Percentiles rank a stretch among this genome's conserved stretches.
Conservation (phyloP, 345 rosid genomes). For the Syzygium aromaticum region DNA sequence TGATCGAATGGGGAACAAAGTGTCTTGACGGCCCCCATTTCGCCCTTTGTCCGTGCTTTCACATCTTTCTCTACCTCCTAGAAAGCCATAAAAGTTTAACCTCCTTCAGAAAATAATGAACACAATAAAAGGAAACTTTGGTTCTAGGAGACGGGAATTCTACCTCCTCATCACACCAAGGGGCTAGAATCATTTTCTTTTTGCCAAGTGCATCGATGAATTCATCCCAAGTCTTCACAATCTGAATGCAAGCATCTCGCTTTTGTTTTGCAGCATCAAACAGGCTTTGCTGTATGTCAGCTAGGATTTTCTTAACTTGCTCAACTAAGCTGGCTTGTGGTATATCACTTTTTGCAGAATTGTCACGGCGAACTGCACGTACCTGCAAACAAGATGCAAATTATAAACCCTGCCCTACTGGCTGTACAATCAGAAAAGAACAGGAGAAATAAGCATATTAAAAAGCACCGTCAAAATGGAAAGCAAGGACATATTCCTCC, state of each 20-base stretch:
- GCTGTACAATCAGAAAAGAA: background rate
- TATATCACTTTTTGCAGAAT: constrained; percentile 54
- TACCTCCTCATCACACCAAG: constrained; percentile 99
- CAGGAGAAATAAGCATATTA: background rate
- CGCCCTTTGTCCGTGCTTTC: constrained; percentile 83
- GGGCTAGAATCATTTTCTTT: constrained; percentile 88
- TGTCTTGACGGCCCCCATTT: constrained; percentile 86
- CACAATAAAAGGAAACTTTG: background rate
- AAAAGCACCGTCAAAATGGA: background rate
- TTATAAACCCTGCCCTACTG: background rate
- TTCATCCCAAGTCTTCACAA: constrained; percentile 75
- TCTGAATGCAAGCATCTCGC: constrained; percentile 66
- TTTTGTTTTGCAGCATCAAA: constrained; percentile 58
- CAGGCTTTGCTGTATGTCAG: constrained; percentile 57
- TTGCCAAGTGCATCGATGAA: constrained; percentile 61
- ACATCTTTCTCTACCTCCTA: constrained; percentile 93
- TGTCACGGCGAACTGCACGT: constrained; percentile 85
- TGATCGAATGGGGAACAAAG: constrained; percentile 93
- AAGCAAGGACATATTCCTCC: background rate
- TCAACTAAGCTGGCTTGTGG: constrained; percentile 50
- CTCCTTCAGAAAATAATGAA: background rate
- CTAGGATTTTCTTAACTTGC: constrained; percentile 45
- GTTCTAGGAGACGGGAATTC: background rate
- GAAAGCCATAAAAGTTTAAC: background rate
- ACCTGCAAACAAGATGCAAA: constrained; percentile 36